Base-by-base conservation (phyloP, 2,329 filamentous ascomycete species). In the Fusarium vanettenii region DNA sequence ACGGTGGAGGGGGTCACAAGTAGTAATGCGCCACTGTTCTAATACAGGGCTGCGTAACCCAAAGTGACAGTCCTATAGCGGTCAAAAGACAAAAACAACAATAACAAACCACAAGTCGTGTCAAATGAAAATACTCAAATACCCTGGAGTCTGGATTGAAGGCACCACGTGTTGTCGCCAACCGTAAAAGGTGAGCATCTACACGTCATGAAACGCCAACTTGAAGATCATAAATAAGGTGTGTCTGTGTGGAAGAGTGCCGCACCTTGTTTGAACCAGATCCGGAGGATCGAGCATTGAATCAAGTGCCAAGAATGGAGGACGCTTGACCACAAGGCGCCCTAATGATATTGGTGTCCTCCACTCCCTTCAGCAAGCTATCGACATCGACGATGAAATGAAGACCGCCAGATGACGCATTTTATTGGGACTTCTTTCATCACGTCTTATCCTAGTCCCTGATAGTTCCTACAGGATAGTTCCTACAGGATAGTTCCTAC, bases 141-240 rank as follows among this genome's bases (percentile, higher is more conserved):
- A n/a, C 35, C 13, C 22, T 59, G 35, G 35, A 62, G 41, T 50
- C 35, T 60, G n/a, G 35, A 16, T 39, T 59, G 37, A 37, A 66
- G 29, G 39, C 45, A 73, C 72, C 73, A 78, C 73, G 74, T 78
- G 76, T 63, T 73, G 63, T 55, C 20, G 48, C 60, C 16, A 59
- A 45, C 55, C 61, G 60, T 52, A 39, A 35, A 55, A 39, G 22
- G 67, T 41, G 68, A 60, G 63, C 37, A 57, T 69, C 45, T 71
- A 77, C 61, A 75, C 72, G 75, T 76, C 70, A 78, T 74, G 74
- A 75, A 72, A 78, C 64, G 64, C 61, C 52, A 50, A 50, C 22
- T 18, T 52, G 43, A 69, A 64, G 31, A 31, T 59, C 60, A 62
- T 29, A 64, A 69, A 63, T 70, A 73, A 70, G 67, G 66, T 70